A percentile compares a stretch with the other conserved stretches of the same genome.
Evolutionary conservation across 345 rosid species (phyloP).

Genomic region (Populus tremula): DNA sequence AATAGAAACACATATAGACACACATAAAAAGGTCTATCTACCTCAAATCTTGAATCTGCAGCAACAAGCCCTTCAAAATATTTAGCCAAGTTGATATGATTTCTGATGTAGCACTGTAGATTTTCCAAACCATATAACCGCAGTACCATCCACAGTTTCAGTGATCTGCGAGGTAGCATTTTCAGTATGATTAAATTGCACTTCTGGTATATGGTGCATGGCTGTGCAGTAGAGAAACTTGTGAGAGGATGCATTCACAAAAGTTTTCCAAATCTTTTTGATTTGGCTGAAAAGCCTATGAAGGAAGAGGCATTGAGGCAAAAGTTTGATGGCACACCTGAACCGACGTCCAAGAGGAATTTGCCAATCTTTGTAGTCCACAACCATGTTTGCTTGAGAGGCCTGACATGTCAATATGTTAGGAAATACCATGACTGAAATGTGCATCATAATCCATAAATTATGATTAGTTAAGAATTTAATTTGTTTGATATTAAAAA

Average conservation of each 20-base stretch:
- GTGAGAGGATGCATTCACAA: neutral
- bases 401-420: constrained; percentile 42
- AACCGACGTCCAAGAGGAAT: constrained; percentile 94
- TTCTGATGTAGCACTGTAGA: constrained; percentile 65
- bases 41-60: constrained; percentile 79
- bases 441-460: neutral
- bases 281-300: constrained; percentile 3
- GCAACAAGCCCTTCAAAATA: constrained; percentile 56
- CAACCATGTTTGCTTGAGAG: constrained; percentile 74
- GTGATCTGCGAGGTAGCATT: constrained; percentile 44
- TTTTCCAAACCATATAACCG: constrained; percentile 72
- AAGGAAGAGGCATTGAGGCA: constrained; percentile 1
- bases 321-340: constrained; percentile 46
- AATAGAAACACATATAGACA: too few species aligned
- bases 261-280: neutral
- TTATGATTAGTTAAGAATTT: too few species aligned
- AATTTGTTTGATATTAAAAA: neutral
- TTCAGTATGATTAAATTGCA: constrained; percentile 1
- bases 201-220: neutral
- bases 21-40: constrained; percentile 11
- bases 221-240: neutral
- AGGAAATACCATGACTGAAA: neutral
- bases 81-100: constrained; percentile 70
- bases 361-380: constrained; percentile 97
- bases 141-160: constrained; percentile 92